Base-by-base conservation (phyloP, 768 basidiomycete genomes). In the Lactarius quietus region DNA sequence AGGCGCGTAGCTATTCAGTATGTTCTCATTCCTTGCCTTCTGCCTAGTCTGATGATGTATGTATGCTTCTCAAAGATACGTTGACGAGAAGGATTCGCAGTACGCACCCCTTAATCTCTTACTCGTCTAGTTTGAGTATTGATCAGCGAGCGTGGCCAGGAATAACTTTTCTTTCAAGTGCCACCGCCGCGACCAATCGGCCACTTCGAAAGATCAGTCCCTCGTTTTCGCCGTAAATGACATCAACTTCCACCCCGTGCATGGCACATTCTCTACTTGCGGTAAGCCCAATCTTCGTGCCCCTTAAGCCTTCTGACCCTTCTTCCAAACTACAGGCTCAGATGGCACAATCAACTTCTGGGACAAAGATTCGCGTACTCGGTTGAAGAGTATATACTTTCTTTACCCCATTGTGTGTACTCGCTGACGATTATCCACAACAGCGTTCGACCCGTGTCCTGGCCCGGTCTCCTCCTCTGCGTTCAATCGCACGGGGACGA, bases 1-100 rank as follows among this genome's bases (percentile, higher is more conserved):
- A 75, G 92, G 28, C 84, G 96, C 64, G 93, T 98, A 3, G 95
- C 95, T 3, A 95, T 98, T 65, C 95, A 98, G 95, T 96, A 74
- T 73, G 92, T 82, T 66, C 29, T 66, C n/a, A 15, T 35, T 23
- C 10, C 10, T 41, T 41, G 15, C 8, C 23, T 29, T 43, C 9
- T 6, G 8, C 53, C 53, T 55, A 12, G 53, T 15, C 15, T 10
- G 3, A 61, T 43, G 18, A 23, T 9, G 5, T 5, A 35, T 41
- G 33, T 18, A 33, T 4, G 4, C 33, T 33, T 10, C 36, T 26
- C 26, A 23, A 62, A 93, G 91, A 84, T 92, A 92, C 66, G 85
- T 93, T 23, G 92, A 94, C 71, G 92, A 94, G 9, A 93, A 93
- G 73, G 88, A 94, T 67, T 76, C 81, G 67, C 75, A 80, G 89